Evolutionary conservation across 1,139 yeast genomes (phyloP), one percentile per base, ranked within the genome.

Genomic region (Pichia kudriavzevii): DNA sequence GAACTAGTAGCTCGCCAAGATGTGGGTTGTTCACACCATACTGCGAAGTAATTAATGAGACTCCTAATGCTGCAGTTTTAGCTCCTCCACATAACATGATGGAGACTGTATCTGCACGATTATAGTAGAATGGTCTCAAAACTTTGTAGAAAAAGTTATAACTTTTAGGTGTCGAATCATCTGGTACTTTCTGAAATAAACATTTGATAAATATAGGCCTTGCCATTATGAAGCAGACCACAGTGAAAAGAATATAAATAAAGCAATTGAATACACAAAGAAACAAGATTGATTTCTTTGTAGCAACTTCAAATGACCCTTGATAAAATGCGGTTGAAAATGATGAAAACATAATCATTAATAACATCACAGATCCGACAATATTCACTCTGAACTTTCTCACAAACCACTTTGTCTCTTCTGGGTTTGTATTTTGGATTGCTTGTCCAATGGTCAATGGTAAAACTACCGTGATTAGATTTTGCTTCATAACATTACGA

Each of bases 21-120:
- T 72, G 64, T 6, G 68, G 67, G 45, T 71, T 72, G 31, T 67
- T 50, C 7, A 74, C 59, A 4, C 93, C 93, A 53, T 82, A 85
- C 55, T 85, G 94, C 0, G 94, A 72, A 1, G 84, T 65, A 10
- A 82, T 66, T 38, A 85, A 64, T 2, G 94, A 80, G 2, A 84
- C 93, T 28, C 95, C 95, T 35, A 85, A 64, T 0, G 95, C 95
- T 0, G 94, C 94, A 0, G 95, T 83, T 54, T 85, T 85, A 4
- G 95, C 94, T 3, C 94, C 93, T 5, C 94, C 94, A 57, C 94
- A 83, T 41, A 83, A 69, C 79, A 84, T 71, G 30, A 85, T 68
- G 3, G 88, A 70, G 21, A 83, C 82, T 0, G 94, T 74, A 51
- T 85, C 94, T 37, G 62, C 59, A 46, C 79, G 70, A 46, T 67